Base-by-base conservation (phyloP, 2,329 filamentous ascomycete species). In the Penicillium griseofulvum region DNA sequence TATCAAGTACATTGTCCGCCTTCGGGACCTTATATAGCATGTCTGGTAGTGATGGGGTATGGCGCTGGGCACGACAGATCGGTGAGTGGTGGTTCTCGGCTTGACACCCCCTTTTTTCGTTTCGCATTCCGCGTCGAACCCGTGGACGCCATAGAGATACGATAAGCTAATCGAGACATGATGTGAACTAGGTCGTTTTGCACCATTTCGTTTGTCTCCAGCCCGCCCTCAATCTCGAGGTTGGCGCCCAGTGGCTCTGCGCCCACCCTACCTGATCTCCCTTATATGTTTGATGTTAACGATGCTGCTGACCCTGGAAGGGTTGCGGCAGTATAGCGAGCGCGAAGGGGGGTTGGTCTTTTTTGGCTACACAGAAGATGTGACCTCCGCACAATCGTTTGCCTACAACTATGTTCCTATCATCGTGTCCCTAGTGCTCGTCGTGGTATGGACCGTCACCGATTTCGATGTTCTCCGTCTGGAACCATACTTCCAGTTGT, bases 401-500 rank as follows among this genome's bases (percentile, higher is more conserved):
- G 62, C 61, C 41, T 74, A 72, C 55, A 73, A 73, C 43, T 73
- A 73, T 73, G 70, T 68, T 58, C 77, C 54, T 65, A 76, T 79
- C 33, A 72, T 80, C 33, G 57, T 76, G 16, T 74, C 78, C 12
- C 71, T 80, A 17, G 67, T 74, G 7, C 77, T 80, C 29, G 74
- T 78, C 38, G 75, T 78, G 19, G 60, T 78, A 1, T 80, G 78
- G 78, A 76, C 78, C 44, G 76, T 80, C 53, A 71, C 77, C 12
- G 78, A 80, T 52, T 80, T 76, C 49, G 78, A 80, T 56, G 77
- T 80, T 19, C 75, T 80, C 49, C 77, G 78, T 6, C 63, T 80
- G 17, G 78, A 80, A 45, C 78, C 78, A 2, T 80, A 76, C 56
- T 80, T 80, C 45, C 78, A 73, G 49, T 52, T 74, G 31, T 70